These are phyloP conservation scores for Bromus sterilis DNA, from an alignment of 176 grass and related monocot species.

Conservation along the genomic window DNA sequence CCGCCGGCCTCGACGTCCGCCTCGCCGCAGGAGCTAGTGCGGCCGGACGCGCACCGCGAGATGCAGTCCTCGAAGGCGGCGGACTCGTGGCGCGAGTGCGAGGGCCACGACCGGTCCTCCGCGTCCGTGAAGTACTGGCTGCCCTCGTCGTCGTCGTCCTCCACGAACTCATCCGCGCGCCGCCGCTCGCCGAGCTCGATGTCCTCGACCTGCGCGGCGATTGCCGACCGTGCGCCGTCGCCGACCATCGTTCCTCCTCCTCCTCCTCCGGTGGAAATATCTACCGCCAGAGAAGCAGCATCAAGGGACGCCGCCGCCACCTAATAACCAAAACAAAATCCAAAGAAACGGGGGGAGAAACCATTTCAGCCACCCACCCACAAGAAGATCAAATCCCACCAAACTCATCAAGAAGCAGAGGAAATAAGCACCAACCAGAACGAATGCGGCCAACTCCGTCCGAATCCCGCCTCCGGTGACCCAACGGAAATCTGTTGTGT, in stretches of 20 bases:
- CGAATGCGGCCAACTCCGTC: neutral
- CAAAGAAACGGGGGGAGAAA: neutral
- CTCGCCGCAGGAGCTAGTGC: constrained; percentile 30
- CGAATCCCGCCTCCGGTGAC: constrained; percentile 6
- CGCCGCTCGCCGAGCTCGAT: constrained; percentile 26
- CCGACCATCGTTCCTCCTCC: constrained; percentile 10
- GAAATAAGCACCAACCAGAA: neutral
- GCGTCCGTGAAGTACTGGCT: constrained; percentile 80
- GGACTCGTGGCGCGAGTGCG: constrained; percentile 50
- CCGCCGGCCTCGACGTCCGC: constrained; percentile 5
- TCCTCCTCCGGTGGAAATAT: neutral
- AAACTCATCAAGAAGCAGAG: neutral
- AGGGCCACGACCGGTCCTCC: constrained; percentile 66
- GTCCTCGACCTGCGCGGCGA: constrained; percentile 9
- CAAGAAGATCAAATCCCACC: constrained; percentile 24
- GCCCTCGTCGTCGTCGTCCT: constrained; percentile 19
- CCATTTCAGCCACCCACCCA: neutral
- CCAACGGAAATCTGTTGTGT: neutral
- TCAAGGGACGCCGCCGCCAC: neutral
- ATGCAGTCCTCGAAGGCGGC: constrained; percentile 41
- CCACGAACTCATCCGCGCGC: neutral
- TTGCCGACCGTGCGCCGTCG: constrained; percentile 12
- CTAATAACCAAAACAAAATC: neutral
- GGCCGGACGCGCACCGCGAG: constrained; percentile 23
- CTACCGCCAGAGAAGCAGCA: constrained; percentile 16